phyloP scores from a whole-genome alignment of 2,329 filamentous ascomycete genomes.

The Penicillium concentricum region DNA sequence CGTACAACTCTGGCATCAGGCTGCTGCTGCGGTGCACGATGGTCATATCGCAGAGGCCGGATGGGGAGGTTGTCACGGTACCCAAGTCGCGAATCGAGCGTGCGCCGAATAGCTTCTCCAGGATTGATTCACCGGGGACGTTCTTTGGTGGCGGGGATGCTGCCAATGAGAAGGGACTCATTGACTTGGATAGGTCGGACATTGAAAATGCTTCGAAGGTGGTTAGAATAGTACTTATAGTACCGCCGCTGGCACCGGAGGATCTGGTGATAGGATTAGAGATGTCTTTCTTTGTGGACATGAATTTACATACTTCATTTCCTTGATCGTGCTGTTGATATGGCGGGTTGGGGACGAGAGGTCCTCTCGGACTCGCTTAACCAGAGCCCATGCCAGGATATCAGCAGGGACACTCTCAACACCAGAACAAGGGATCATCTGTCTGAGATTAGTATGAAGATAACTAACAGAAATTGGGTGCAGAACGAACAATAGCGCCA shows the following conservation, averaged over 20 bases:
- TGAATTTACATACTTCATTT: slow-evolving; percentile 45
- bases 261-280: slow-evolving; percentile 23
- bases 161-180: slow-evolving; percentile 54
- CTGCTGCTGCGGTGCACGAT: slow-evolving; percentile 62
- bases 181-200: slow-evolving; percentile 47
- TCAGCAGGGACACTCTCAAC: slow-evolving; percentile 63
- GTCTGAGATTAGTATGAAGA: slow-evolving; percentile 11
- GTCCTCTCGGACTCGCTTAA: slow-evolving; percentile 53
- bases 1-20: slow-evolving; percentile 58
- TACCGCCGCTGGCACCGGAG: slow-evolving; percentile 56
- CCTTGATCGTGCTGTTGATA: slow-evolving; percentile 54
- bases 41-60: slow-evolving; percentile 54
- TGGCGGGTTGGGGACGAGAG: slow-evolving; percentile 52
- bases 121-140: slow-evolving; percentile 30
- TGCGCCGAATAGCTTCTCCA: slow-evolving; percentile 48
- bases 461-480: neutral
- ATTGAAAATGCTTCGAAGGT: slow-evolving; percentile 49
- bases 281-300: neutral
- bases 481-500: slow-evolving; percentile 56
- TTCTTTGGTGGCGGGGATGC: slow-evolving; percentile 40
- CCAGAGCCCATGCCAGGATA: slow-evolving; percentile 53
- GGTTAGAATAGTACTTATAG: slow-evolving; percentile 65
- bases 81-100: slow-evolving; percentile 57
- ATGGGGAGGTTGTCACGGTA: slow-evolving; percentile 55
- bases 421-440: slow-evolving; percentile 61